Percentiles rank a stretch among this genome's conserved stretches.
These are phyloP conservation scores for Dioscorea zingiberensis DNA, from an alignment of 106 monocot species.

Conservation along the genomic window DNA sequence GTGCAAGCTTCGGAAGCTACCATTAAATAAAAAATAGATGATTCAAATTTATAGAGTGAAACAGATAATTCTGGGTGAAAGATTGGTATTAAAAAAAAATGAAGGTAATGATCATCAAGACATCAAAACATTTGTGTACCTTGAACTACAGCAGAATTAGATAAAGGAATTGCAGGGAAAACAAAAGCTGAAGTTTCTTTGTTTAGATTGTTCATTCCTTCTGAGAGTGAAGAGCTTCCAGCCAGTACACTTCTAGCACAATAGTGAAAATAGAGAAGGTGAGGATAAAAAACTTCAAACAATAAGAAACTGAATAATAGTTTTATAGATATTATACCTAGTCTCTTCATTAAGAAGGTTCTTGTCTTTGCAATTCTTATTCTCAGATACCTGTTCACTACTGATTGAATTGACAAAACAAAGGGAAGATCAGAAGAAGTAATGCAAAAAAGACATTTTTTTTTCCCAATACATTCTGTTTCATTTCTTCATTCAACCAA, in stretches of 20 bases:
- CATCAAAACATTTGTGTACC: slow-evolving; percentile 10
- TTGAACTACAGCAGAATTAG: slow-evolving; percentile 1
- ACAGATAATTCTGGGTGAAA: not conserved
- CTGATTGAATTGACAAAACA: not conserved
- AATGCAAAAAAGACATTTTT: too few species aligned
- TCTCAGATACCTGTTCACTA: slow-evolving; percentile 5
- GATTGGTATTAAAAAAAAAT: not conserved
- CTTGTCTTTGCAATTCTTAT: slow-evolving; percentile 11
- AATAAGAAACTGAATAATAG: too few species aligned
- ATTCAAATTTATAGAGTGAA: not conserved
- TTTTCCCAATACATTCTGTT: too few species aligned
- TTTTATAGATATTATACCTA: slow-evolving; percentile 17
- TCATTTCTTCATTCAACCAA: too few species aligned
- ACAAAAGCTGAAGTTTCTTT: slow-evolving; percentile 21
- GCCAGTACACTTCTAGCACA: slow-evolving; percentile 12
- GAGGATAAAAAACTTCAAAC: too few species aligned
- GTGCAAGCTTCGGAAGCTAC: slow-evolving; percentile 11
- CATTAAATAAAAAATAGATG: not conserved
- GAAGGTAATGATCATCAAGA: not conserved
- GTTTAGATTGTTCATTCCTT: not conserved
- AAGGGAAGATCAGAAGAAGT: not conserved
- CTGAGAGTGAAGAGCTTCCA: not conserved
- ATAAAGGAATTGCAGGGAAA: slow-evolving; percentile 22
- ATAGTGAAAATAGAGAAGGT: too few species aligned
- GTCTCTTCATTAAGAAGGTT: slow-evolving; percentile 20